Conservation (phyloP, 2,329 filamentous ascomycete genomes). For the Chaetomiaceae sp. region DNA sequence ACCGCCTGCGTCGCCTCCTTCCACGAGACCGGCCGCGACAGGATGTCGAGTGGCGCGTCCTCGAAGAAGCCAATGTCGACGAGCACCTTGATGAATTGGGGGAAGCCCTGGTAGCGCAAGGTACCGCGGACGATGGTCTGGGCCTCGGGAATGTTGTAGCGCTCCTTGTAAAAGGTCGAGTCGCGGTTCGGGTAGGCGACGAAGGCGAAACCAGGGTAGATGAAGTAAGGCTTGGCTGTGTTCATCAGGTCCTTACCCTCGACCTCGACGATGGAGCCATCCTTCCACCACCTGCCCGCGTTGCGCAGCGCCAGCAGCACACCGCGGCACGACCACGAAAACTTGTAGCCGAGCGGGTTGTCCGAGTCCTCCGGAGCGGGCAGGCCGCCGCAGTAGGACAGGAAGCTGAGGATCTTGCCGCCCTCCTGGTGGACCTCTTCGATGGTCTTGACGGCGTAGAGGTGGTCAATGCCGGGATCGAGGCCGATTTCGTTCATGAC, state of each 20-base stretch:
- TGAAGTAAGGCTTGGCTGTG: conserved; percentile 82
- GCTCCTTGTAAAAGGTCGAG: conserved; percentile 79
- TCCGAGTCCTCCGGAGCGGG: conserved; percentile 68
- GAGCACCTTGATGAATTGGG: conserved; percentile 80
- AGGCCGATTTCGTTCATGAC: conserved; percentile 96
- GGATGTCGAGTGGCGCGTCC: conserved; percentile 61
- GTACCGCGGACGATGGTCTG: conserved; percentile 74
- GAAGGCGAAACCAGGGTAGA: conserved; percentile 80
- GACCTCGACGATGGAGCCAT: conserved; percentile 69
- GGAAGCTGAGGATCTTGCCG: conserved; percentile 79
- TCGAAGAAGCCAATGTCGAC: conserved; percentile 87
- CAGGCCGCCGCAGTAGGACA: conserved; percentile 80
- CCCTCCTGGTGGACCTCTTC: conserved; percentile 80
- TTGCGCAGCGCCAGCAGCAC: conserved; percentile 85
- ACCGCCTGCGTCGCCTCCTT: conserved; percentile 79
- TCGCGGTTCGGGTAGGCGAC: conserved; percentile 94
- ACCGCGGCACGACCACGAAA: conserved; percentile 74
- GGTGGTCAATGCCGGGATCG: conserved; percentile 54
- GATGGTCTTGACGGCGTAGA: conserved; percentile 83
- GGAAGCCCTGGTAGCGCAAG: conserved; percentile 83
- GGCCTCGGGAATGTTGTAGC: conserved; percentile 88
- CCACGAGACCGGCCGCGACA: conserved; percentile 70
- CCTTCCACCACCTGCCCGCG: conserved; percentile 75
- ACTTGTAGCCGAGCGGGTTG: conserved; percentile 93
- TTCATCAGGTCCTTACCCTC: conserved; percentile 72